Base-by-base conservation (phyloP, 2,329 filamentous ascomycete species). In the Colletotrichum nymphaeae region DNA sequence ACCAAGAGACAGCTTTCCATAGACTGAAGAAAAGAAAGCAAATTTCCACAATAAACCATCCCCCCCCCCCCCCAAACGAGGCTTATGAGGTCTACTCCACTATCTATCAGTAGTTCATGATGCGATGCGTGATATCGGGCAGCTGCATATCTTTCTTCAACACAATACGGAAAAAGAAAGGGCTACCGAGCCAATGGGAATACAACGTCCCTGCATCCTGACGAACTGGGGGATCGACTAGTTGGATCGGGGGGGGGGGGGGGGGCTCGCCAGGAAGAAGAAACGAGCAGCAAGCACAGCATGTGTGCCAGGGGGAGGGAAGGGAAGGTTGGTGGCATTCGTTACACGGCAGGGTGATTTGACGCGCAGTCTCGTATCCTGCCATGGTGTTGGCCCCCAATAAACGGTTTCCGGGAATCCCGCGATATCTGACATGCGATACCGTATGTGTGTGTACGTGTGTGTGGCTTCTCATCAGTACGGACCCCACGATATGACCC, bases 331-430 rank as follows among this genome's bases (percentile, higher is more conserved):
- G 53, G 55, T 52, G 68, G 52, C 55, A 49, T 37, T 26, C 32
- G 72, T 74, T 74, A 74, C 72, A 74, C 72, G 46, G 63, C 72
- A 74, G 63, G 42, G 55, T 63, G 63, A 72, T 58, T 49, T 49
- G 68, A 37, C 32, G 4, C 30, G 35, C 22, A 16, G 46, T 58
- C 69, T 72, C 69, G 63, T 72, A 73, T 74, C 52, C 49, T 14
- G 16, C 26, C 42, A 24, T 52, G 42, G 30, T 35, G 22, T n/a
- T 8, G 42, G 30, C 28, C 26, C 37, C 57, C 56, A 53, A 63
- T 35, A 19, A 53, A 32, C 28, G 28, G 60, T 63, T 53, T 35
- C 46, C 28, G 69, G 65, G 65, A 42, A 69, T 59, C 37, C 65
- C 67, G 70, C 66, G 67, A 73, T 65, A 70, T 55, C 70, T 70